Conservation (phyloP, 805 yeast species). For the Candida sanyiensis region DNA sequence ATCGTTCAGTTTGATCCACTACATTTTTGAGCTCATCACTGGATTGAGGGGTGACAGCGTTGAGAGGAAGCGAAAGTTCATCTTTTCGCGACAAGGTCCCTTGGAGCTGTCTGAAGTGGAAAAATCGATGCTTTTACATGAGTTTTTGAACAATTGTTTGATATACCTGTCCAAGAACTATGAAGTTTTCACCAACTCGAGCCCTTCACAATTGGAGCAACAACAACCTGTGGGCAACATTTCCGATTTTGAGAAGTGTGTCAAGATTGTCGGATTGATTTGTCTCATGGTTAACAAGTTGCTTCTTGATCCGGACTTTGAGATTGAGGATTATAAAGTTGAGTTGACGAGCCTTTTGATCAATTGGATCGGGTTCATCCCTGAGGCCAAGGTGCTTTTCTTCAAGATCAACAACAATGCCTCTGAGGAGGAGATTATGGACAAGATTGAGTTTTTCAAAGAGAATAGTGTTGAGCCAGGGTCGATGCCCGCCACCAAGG, state of each 20-base stretch:
- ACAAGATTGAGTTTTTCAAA: conserved; percentile 5
- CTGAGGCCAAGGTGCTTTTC: conserved; percentile 58
- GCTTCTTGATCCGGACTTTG: conserved; percentile 37
- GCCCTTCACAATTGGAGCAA: conserved; percentile 1
- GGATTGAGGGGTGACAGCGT: conserved; percentile 46
- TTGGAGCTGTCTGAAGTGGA: conserved; percentile 54
- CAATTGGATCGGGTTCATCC: conserved; percentile 57
- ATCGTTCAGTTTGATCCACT: conserved; percentile 51
- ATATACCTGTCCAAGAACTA: conserved; percentile 36
- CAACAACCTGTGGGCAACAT: conserved; percentile 18
- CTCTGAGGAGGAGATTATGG: conserved; percentile 7
- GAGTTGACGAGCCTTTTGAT: conserved; percentile 57
- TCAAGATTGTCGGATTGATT: conserved; percentile 44
- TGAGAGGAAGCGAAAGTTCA: conserved; percentile 20
- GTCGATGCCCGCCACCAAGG: conserved; percentile 2
- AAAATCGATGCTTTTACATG: conserved; percentile 61
- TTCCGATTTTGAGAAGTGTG: conserved; percentile 24
- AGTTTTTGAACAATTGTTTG: conserved; percentile 54
- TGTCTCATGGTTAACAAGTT: conserved; percentile 60
- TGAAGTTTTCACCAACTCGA: conserved; percentile 14
- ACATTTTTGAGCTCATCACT: conserved; percentile 53
- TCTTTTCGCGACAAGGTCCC: conserved; percentile 53
- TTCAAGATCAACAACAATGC: conserved; percentile 31
- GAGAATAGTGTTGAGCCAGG: neutral
- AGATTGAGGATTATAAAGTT: conserved; percentile 46